Evolutionary conservation across 768 basidiomycete genomes (phyloP).

Genomic region (Mycena sanguinolenta): DNA sequence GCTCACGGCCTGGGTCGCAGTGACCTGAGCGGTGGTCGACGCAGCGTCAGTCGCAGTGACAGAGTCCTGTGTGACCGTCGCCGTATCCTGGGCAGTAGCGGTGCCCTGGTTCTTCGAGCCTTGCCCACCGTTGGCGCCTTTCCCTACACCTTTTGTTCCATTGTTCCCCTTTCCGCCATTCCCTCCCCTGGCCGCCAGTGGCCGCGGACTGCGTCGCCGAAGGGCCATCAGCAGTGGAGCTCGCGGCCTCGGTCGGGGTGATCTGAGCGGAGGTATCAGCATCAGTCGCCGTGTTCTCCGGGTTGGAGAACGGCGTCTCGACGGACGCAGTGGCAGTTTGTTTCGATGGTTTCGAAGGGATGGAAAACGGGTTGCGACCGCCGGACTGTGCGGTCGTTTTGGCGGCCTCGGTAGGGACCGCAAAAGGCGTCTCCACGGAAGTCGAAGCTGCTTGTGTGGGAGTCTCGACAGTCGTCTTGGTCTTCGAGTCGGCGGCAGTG

Average conservation of each 20-base stretch:
- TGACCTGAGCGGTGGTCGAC: too few species aligned
- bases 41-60: too few species aligned
- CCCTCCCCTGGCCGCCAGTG: too few species aligned
- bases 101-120: too few species aligned
- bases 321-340: constrained; percentile 11
- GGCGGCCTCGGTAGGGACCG: neutral
- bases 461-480: neutral
- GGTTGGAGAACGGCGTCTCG: neutral
- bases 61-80: too few species aligned
- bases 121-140: too few species aligned
- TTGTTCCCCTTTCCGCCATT: too few species aligned
- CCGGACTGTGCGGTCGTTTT: neutral
- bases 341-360: neutral
- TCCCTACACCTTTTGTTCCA: too few species aligned
- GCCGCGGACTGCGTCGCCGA: neutral
- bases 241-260: neutral
- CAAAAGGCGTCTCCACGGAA: neutral
- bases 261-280: neutral
- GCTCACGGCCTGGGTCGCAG: too few species aligned
- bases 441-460: constrained; percentile 1
- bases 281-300: neutral
- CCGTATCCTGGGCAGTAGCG: too few species aligned
- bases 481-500: neutral
- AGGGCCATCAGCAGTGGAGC: neutral
- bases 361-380: constrained; percentile 7